Percentiles rank a stretch among this genome's conserved stretches.
phyloP scores from a whole-genome alignment of 805 yeast species.

The Grigorovia yakushimaensis region DNA sequence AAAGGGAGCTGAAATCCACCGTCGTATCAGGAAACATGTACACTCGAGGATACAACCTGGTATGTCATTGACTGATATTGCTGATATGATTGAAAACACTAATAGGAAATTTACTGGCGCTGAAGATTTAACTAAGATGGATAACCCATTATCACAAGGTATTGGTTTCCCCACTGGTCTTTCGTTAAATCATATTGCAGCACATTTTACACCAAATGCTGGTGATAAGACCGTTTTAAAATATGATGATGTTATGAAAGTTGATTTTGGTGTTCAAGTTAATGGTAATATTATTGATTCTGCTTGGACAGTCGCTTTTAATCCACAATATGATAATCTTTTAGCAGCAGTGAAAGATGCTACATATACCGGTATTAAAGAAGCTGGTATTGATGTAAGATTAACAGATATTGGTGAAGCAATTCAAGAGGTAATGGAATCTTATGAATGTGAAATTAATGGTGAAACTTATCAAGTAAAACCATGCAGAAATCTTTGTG shows the following conservation, averaged over 20 bases:
- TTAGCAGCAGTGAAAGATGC: constrained; percentile 85
- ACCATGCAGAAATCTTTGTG: constrained; percentile 85
- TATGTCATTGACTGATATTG: constrained; percentile 82
- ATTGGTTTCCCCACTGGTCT: constrained; percentile 98
- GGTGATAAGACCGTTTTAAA: constrained; percentile 77
- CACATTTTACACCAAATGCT: constrained; percentile 95
- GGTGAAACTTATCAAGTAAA: constrained; percentile 81
- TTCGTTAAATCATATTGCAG: constrained; percentile 88
- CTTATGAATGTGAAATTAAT: constrained; percentile 82
- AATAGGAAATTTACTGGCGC: constrained; percentile 66
- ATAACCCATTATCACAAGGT: constrained; percentile 48
- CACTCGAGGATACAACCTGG: constrained; percentile 75
- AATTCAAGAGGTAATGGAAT: constrained; percentile 94
- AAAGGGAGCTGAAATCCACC: constrained; percentile 92
- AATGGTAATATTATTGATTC: constrained; percentile 91
- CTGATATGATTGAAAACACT: constrained; percentile 79
- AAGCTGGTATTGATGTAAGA: constrained; percentile 93
- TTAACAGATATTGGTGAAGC: constrained; percentile 93
- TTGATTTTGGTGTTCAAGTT: constrained; percentile 93
- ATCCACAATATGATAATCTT: constrained; percentile 70
- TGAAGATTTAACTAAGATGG: constrained; percentile 41
- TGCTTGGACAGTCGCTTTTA: constrained; percentile 87
- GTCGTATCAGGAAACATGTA: constrained; percentile 79
- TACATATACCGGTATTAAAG: constrained; percentile 84
- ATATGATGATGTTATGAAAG: constrained; percentile 91